A percentile compares a stretch with the other conserved stretches of the same genome.
Evolutionary conservation across 805 yeast genomes (phyloP).

Genomic region (Metschnikowia hibisci): DNA sequence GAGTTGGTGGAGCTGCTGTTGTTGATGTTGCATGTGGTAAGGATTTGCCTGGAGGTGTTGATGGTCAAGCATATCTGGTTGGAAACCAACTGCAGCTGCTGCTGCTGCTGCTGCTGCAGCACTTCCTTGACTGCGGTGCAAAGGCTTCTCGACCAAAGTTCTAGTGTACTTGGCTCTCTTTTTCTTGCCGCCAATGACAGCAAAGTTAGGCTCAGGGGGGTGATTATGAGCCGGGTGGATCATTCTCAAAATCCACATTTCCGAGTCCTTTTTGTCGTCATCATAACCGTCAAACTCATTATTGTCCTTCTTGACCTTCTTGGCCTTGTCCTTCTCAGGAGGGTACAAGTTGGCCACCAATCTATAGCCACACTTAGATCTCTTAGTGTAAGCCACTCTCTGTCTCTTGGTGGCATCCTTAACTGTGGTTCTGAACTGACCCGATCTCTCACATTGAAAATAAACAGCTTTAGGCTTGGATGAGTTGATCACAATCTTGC

Average conservation of each 20-base stretch:
- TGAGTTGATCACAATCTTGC: conserved; percentile 44
- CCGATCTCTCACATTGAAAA: conserved; percentile 45
- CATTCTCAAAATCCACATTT: conserved; percentile 47
- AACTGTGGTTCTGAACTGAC: conserved; percentile 44
- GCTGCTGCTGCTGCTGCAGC: conserved; percentile 27
- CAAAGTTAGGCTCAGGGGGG: conserved; percentile 37
- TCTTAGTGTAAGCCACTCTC: conserved; percentile 44
- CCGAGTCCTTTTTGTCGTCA: conserved; percentile 23
- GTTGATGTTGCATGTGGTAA: conserved; percentile 20
- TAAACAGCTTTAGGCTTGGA: conserved; percentile 47
- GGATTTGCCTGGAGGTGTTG: conserved; percentile 21
- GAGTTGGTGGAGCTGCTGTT: conserved; percentile 24
- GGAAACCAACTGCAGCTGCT: conserved; percentile 22
- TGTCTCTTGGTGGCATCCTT: conserved; percentile 44
- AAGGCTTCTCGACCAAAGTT: conserved; percentile 43
- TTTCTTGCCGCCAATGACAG: conserved; percentile 27
- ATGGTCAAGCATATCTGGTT: conserved; percentile 22
- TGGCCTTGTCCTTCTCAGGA: conserved; percentile 41
- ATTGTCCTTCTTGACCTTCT: conserved; percentile 24
- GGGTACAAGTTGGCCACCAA: conserved; percentile 39
- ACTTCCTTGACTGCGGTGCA: conserved; percentile 25
- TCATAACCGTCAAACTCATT: conserved; percentile 22
- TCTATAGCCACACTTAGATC: conserved; percentile 45
- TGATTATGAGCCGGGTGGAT: conserved; percentile 45
- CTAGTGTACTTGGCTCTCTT: conserved; percentile 38